Evolutionary conservation across 805 yeast species (phyloP).

Genomic region (Tetrapisispora taiwanensis): DNA sequence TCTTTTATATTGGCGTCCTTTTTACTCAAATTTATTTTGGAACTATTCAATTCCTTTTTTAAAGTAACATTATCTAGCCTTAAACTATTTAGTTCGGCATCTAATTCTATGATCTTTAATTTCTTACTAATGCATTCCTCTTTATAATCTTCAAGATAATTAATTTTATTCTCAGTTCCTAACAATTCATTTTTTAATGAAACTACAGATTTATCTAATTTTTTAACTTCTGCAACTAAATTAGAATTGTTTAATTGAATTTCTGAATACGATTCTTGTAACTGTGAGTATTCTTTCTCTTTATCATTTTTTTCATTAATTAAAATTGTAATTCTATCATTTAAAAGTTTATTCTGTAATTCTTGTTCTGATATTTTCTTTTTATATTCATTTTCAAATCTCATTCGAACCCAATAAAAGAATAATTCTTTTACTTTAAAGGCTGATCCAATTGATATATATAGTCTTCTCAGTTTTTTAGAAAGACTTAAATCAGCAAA

Average conservation of each 20-base stretch:
- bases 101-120: neutral
- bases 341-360: neutral
- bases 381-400: neutral
- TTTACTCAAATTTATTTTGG: neutral
- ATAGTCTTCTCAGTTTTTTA: neutral
- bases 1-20: neutral
- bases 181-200: neutral
- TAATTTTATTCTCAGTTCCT: constrained; percentile 1
- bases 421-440: constrained; percentile 1
- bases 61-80: neutral
- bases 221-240: neutral
- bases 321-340: neutral
- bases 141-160: neutral
- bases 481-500: neutral
- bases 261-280: neutral
- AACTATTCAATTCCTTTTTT: neutral
- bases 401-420: constrained; percentile 1
- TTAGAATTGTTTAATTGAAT: neutral
- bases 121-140: neutral
- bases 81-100: neutral
- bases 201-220: neutral
- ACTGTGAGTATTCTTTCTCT: neutral
- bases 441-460: constrained; percentile 1
- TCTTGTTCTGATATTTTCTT: neutral
- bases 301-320: neutral